Percentiles rank a stretch among this genome's conserved stretches.
Conservation (phyloP, 78 protist genomes). For the Anaeramoeba flamelloides region DNA sequence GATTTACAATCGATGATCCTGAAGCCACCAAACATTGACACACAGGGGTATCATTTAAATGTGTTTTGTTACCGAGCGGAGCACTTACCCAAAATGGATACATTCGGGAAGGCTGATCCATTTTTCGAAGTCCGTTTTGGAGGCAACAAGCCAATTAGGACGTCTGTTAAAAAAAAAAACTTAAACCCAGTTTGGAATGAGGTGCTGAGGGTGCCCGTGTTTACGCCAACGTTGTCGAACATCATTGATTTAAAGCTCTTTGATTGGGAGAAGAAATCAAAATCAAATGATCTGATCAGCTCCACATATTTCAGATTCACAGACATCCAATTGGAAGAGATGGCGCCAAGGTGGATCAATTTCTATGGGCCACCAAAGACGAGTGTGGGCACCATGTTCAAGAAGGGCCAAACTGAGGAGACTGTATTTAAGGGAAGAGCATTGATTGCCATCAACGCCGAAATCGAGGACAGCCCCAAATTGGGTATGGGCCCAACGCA, state of each 20-base stretch:
- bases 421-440: conserved; percentile 9
- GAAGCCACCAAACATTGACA: conserved; percentile 13
- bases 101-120: conserved; percentile 13
- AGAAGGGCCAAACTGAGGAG: not conserved
- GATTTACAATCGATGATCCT: not conserved
- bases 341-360: conserved; percentile 10
- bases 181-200: conserved; percentile 5
- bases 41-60: not conserved
- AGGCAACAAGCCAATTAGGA: not conserved
- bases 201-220: conserved; percentile 7
- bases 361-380: conserved; percentile 18
- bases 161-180: not conserved
- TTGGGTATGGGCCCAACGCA: not conserved
- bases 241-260: not conserved
- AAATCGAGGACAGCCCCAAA: conserved; percentile 6
- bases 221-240: not conserved
- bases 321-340: not conserved
- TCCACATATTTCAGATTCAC: not conserved
- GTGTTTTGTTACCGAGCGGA: conserved; percentile 1
- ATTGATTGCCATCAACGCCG: conserved; percentile 16
- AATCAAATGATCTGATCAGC: not conserved
- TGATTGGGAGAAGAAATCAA: not conserved
- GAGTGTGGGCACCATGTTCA: not conserved
- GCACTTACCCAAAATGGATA: conserved; percentile 17
- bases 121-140: conserved; percentile 3